Evolutionary conservation across 305 asterid genomes (phyloP), one percentile per base, ranked within the genome.

Genomic region (Euphrasia arctica): DNA sequence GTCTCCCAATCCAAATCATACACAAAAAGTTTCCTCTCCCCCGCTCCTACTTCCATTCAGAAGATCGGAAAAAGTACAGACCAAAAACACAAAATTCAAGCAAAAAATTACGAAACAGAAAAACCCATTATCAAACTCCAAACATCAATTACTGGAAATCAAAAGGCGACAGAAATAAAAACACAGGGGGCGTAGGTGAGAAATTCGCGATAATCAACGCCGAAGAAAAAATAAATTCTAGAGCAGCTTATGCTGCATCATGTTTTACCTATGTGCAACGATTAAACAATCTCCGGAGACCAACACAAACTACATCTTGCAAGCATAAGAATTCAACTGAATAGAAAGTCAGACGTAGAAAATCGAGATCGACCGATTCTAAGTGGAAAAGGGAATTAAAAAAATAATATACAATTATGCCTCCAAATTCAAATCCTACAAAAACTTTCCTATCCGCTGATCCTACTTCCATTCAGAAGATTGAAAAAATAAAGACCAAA

Each of bases 121-220:
- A 10, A 31, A 56, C 22, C 54, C 52, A 71, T 60, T 54, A 32
- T n/a, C 18, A 8, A 43, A 49, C 70, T 48, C n/a, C 63, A 29
- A 43, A 15, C 31, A 31, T 41, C 29, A 57, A 58, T 14, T 4
- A 5, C 22, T 5, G 0, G 10, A 9, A 67, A 49, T 6, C 57
- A 25, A 43, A 72, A 47, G 3, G 9, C 5, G 12, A 47, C 15
- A 6, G 54, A 50, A 39, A 39, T 34, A 3, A 9, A 12, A 56
- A 22, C 22, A 66, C 28, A 15, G 7, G 59, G 55, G 55, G 22
- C 7, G 27, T 18, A 7, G 55, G 58, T 15, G 55, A 50, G 55
- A 43, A 39, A 18, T 18, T 50, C 48, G 1, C 31, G 56, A 67
- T 9, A 65, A 64, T 55, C 57, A 29, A 62, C 4, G 62, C 9